Percentiles rank a stretch among this genome's conserved stretches.
These are phyloP conservation scores for Chamaecyparis obtusa DNA, from an alignment of 75 land plant species.

Conservation along the genomic window DNA sequence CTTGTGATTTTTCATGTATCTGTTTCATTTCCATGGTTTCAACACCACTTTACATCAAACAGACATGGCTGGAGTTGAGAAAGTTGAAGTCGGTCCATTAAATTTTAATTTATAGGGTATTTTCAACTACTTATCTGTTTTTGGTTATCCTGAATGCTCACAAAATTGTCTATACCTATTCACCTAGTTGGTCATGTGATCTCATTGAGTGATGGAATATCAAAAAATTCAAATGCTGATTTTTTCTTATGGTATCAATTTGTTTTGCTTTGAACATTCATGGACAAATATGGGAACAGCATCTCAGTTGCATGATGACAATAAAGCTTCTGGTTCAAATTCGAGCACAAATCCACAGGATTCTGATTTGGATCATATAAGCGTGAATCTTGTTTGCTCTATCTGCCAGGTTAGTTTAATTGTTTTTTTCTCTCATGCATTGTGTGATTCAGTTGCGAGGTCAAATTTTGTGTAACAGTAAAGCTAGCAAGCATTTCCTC, in stretches of 20 bases:
- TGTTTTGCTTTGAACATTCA: background rate
- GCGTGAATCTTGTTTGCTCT: background rate
- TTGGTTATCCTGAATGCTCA: background rate
- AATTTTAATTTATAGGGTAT: background rate
- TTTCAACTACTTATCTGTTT: background rate
- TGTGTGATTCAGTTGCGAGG: background rate
- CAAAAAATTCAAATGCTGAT: background rate
- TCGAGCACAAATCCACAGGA: constrained; percentile 2
- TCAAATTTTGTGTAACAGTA: background rate
- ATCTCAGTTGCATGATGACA: background rate
- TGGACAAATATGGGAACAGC: background rate
- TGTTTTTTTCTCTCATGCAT: background rate
- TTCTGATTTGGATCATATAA: background rate
- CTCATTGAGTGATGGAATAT: background rate
- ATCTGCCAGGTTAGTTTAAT: constrained; percentile 7
- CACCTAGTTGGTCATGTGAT: background rate
- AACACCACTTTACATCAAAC: too few species aligned
- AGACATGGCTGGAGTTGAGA: background rate
- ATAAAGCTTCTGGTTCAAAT: background rate
- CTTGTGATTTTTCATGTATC: background rate
- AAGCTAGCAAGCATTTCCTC: background rate
- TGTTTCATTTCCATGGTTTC: background rate
- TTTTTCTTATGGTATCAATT: background rate
- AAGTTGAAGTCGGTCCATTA: background rate
- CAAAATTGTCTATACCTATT: background rate